Base-by-base conservation (phyloP, 2,329 filamentous ascomycete species). In the Botrytis byssoidea region DNA sequence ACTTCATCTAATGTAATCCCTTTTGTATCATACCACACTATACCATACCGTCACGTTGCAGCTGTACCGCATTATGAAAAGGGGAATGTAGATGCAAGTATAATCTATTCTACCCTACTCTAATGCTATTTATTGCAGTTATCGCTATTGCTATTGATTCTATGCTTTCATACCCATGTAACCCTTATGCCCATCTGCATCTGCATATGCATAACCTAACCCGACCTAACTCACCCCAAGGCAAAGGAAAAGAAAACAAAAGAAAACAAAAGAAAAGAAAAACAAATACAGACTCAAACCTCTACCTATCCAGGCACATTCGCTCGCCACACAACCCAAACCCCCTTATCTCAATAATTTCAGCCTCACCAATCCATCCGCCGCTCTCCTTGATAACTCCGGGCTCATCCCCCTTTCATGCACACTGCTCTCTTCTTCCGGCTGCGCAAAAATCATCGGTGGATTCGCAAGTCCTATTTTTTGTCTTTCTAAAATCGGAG, bases 321-420 rank as follows among this genome's bases (percentile, higher is more conserved):
- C 46, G 46, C 48, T 61, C 35, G 35, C 22, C 12, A 5, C 29
- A n/a, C 32, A 32, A 61, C 32, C 25, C 42, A 35, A 29, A 25
- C 3, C 10, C 14, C 7, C 35, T 25, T 40, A 55, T 48, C 65
- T 68, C 46, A 55, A 55, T 40, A 68, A 55, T 55, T 76, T 78
- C 73, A 79, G 72, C 64, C 76, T 86, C 75, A 89, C 77, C 76
- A 90, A 78, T 12, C 86, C 88, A 77, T 85, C 86, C 20, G 85
- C 87, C 14, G 87, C 87, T 63, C 84, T 83, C 6, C 84, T 86
- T 68, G 83, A 83, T 69, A 86, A 76, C 35, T 84, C 32, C 4
- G 25, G n/a, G 12, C 44, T 65, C 42, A 29, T 51, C 10, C 59
- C 69, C 67, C 4, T 66, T 48, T n/a, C 74, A 35, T 46, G 25